A percentile compares a stretch with the other conserved stretches of the same genome.
These are phyloP conservation scores for Gaeumannomyces tritici DNA, from an alignment of 2,329 filamentous ascomycete species.

Conservation along the genomic window DNA sequence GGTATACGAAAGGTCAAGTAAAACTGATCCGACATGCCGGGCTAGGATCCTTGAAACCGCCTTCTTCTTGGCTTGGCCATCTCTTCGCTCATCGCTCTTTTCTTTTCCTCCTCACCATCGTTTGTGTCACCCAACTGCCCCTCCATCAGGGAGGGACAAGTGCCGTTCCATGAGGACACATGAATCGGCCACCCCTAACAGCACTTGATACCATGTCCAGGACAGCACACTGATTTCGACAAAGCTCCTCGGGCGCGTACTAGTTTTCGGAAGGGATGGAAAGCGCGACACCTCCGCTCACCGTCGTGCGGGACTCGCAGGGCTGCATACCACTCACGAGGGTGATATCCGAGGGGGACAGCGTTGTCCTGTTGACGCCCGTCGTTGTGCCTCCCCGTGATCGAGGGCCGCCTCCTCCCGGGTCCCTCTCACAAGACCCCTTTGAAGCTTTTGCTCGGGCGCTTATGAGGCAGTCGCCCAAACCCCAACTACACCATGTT, in stretches of 20 bases:
- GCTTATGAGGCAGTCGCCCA: slow-evolving; percentile 47
- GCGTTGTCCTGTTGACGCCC: slow-evolving; percentile 1
- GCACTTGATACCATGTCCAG: neutral
- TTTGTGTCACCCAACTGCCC: neutral
- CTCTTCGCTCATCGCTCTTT: neutral
- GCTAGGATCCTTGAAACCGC: neutral
- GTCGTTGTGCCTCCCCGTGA: slow-evolving; percentile 13
- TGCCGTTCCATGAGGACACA: neutral
- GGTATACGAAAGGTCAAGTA: neutral
- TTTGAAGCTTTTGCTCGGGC: slow-evolving; percentile 63
- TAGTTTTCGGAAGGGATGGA: neutral
- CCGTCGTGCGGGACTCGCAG: slow-evolving; percentile 30
- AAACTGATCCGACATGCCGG: neutral
- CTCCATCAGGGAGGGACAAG: neutral
- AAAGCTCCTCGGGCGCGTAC: neutral
- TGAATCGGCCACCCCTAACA: neutral
- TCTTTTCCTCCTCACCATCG: neutral
- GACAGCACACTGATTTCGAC: neutral
- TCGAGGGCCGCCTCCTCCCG: slow-evolving; percentile 46
- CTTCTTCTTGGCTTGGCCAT: neutral
- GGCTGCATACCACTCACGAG: slow-evolving; percentile 36
- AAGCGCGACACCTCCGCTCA: neutral
- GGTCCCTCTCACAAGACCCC: slow-evolving; percentile 45
- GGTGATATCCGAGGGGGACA: slow-evolving; percentile 35
- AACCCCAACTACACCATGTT: slow-evolving; percentile 55